Percentiles rank a stretch among this genome's conserved stretches.
Evolutionary conservation across 768 basidiomycete species (phyloP).

Genomic region (Mrakia blollopis): DNA sequence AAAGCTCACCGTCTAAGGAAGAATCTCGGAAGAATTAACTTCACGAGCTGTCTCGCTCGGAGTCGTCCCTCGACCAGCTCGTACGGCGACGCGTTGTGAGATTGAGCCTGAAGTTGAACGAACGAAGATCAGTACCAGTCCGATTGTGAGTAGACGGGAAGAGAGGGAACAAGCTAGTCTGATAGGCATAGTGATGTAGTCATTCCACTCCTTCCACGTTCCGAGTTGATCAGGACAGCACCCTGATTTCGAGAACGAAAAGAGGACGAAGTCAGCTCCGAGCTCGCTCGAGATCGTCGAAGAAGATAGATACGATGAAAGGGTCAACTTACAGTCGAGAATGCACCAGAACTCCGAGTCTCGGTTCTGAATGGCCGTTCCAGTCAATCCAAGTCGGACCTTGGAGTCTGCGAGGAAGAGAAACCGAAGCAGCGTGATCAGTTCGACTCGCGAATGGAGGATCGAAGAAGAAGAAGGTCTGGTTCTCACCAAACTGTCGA

Average conservation of each 20-base stretch:
- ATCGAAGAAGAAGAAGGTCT: no score
- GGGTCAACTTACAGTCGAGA: not conserved
- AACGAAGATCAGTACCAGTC: no score
- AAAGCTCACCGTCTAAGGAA: constrained; percentile 53
- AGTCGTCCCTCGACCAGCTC: constrained; percentile 37
- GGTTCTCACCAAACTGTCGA: no score
- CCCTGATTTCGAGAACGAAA: no score
- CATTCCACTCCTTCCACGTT: constrained; percentile 67
- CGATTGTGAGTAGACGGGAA: no score
- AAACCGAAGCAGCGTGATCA: no score
- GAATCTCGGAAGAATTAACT: constrained; percentile 68
- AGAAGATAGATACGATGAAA: not conserved
- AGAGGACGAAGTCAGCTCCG: not conserved
- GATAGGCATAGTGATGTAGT: constrained; percentile 52
- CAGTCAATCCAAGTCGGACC: constrained; percentile 78
- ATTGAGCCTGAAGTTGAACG: constrained; percentile 35
- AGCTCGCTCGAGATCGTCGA: not conserved
- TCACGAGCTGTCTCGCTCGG: constrained; percentile 53
- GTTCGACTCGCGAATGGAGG: no score
- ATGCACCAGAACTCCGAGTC: constrained; percentile 90
- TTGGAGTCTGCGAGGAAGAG: constrained; percentile 60
- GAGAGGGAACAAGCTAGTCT: constrained; percentile 20
- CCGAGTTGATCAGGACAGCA: constrained; percentile 75
- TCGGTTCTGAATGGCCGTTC: constrained; percentile 74
- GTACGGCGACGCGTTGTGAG: constrained; percentile 38